phyloP scores from a whole-genome alignment of 768 basidiomycete genomes.

The Podaxis mareebaensis region DNA sequence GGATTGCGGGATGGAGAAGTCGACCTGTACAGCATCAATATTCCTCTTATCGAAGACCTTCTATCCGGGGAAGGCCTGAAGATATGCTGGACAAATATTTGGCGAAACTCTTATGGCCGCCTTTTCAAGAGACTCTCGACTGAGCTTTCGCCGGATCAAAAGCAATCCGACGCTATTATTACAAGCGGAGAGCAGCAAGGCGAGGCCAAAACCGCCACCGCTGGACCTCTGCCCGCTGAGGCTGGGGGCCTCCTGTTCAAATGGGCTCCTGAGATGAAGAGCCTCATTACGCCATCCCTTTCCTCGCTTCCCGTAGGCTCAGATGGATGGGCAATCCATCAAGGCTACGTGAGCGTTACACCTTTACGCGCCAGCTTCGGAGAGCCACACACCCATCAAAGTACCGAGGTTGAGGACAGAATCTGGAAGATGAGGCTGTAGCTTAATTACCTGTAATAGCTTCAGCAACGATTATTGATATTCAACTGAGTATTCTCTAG shows the following conservation, averaged over 20 bases:
- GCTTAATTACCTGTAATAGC: conserved; percentile 11
- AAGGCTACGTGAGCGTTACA: conserved; percentile 75
- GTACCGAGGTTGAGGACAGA: conserved; percentile 37
- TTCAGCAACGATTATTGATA: not conserved
- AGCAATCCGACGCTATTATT: conserved; percentile 27
- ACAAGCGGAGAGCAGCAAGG: conserved; percentile 45
- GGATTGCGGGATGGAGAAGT: conserved; percentile 65
- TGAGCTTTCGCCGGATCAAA: conserved; percentile 20
- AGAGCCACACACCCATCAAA: conserved; percentile 45
- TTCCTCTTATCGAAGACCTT: conserved; percentile 75
- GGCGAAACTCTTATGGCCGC: conserved; percentile 82
- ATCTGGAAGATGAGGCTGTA: conserved; percentile 64
- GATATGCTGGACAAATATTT: conserved; percentile 80
- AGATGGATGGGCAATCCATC: conserved; percentile 78
- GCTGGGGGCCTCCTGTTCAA: conserved; percentile 60
- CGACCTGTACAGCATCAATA: conserved; percentile 85
- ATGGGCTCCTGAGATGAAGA: conserved; percentile 69
- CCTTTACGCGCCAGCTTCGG: conserved; percentile 76
- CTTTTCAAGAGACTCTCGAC: conserved; percentile 61
- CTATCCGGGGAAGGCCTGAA: conserved; percentile 60
- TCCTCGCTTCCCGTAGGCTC: conserved; percentile 70
- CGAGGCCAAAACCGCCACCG: conserved; percentile 19
- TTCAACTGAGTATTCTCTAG: not conserved
- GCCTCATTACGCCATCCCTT: conserved; percentile 59
- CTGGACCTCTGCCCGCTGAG: conserved; percentile 21